phyloP scores from a whole-genome alignment of 805 yeast genomes.

The Wickerhamiella musiphila region DNA sequence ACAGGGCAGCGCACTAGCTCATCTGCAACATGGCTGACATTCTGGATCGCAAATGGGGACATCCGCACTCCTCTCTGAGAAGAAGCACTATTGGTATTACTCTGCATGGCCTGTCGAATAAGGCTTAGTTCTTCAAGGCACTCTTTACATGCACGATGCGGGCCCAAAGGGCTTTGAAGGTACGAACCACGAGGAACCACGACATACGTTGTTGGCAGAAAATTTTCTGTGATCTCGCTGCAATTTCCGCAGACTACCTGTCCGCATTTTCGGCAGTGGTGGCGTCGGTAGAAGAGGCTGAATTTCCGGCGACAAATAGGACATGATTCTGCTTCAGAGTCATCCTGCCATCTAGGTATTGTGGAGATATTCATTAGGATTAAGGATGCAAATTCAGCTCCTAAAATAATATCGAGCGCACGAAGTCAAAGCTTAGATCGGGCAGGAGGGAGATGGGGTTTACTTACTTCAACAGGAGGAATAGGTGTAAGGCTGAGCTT shows the following conservation, averaged over 20 bases:
- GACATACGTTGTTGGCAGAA: slow-evolving; percentile 41
- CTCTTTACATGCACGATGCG: slow-evolving; percentile 58
- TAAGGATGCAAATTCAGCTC: too few species aligned
- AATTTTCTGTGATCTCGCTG: slow-evolving; percentile 34
- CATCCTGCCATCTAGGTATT: slow-evolving; percentile 57
- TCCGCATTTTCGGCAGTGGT: slow-evolving; percentile 69
- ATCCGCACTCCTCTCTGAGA: slow-evolving; percentile 1
- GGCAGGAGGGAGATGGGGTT: too few species aligned
- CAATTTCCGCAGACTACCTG: slow-evolving; percentile 59
- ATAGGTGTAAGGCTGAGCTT: too few species aligned
- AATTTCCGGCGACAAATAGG: slow-evolving; percentile 35
- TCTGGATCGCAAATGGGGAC: slow-evolving; percentile 13
- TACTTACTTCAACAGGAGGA: too few species aligned
- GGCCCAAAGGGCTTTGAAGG: slow-evolving; percentile 33
- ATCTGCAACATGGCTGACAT: slow-evolving; percentile 12
- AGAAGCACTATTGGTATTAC: slow-evolving; percentile 3
- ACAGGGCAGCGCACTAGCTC: slow-evolving; percentile 25
- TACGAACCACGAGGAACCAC: slow-evolving; percentile 36
- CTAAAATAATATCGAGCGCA: too few species aligned
- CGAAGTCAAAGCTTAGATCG: too few species aligned
- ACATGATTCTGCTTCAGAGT: slow-evolving; percentile 35
- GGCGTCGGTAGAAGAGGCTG: slow-evolving; percentile 51
- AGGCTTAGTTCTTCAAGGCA: slow-evolving; percentile 48
- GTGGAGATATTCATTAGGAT: too few species aligned
- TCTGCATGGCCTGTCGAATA: slow-evolving; percentile 26